Evolutionary conservation across 148 eudicot species (phyloP), one percentile per base, ranked within the genome.

Genomic region (Bassia scoparia): DNA sequence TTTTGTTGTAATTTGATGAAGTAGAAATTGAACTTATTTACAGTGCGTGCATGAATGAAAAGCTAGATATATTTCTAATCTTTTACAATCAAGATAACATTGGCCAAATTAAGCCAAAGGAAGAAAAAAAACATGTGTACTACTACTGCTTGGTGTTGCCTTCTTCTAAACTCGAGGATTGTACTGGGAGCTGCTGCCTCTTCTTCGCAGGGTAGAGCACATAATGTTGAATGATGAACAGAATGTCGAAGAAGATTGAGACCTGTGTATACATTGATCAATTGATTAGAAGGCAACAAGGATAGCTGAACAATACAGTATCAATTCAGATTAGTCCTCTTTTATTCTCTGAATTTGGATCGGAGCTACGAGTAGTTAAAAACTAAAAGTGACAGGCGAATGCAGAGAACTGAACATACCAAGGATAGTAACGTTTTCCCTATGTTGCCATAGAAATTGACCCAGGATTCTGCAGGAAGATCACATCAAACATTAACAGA

Each of bases 371-470:
- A n/a, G n/a, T n/a, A n/a, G n/a, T n/a, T n/a, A n/a, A n/a, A n/a
- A n/a, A n/a, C n/a, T n/a, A n/a, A n/a, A n/a, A n/a, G n/a, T n/a
- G n/a, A n/a, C n/a, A 60, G 46, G 43, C 43, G 29, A 26, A 29
- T 15, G 14, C 15, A 30, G 17, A 18, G 24, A 59, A 37, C 26
- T 4, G 2, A 60, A 34, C 87, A 38, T 89, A 93, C 98, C 96
- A 86, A 72, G 31, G 98, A 94, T 38, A 94, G 85, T 89, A 91
- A 70, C 38, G 96, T 89, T 85, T 94, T 94, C 66, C 98, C 98
- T 1, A 94, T 87, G 83, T 94, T 91, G 58, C 98, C 97, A 73
- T 90, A 87, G 77, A 94, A 91, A 80, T 94, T 94, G 60, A 90
- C 90, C 96, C 94, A 93, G 6, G 97, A 90, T 71, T 83, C 98